Evolutionary conservation across 169 alveolate genomes (phyloP), one percentile per base, ranked within the genome.

Genomic region (Perkinsus marinus): DNA sequence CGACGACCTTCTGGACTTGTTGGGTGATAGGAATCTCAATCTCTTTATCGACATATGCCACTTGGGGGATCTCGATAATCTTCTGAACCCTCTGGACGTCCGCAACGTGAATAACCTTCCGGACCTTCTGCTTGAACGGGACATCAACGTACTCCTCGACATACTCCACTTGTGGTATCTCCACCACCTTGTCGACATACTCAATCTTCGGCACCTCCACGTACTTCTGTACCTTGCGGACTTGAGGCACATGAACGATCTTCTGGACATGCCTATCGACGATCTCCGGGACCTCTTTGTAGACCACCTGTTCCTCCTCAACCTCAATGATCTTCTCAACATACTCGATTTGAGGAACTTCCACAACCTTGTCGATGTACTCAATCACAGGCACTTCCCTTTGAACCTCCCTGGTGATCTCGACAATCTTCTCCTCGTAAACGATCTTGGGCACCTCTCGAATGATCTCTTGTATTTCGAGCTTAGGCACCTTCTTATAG

Each of bases 11-110:
- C 93, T 95, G 97, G 36, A 95, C 97, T 91, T 95, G 95, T 93
- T 95, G 92, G 22, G 94, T 94, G 57, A 95, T 94, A 39, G 97
- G 97, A 9, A 95, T 97, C 90, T 95, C 97, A 39, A 95, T 97
- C 89, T 94, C 94, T 94, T 95, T 95, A 92, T 95, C 97, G 46
- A 95, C 94, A 92, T 95, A 94, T 89, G 94, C 93, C 68, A 95
- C 94, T 93, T 95, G 97, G 69, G 97, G 97, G 9, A 95, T 96
- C 94, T 95, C 97, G 89, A 95, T 93, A 93, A 95, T 95, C 94
- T 95, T 95, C 92, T 95, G 97, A 91, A 95, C 95, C 94, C 94
- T 95, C 46, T 94, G 93, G 39, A 95, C 94, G 89, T 90, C 94
- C 39, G 96, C 96, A 43, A 95, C 96, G 94, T 95, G 95, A 92